Conservation (phyloP, 371 early-diverging fungal species). For the Mycotypha africana region DNA sequence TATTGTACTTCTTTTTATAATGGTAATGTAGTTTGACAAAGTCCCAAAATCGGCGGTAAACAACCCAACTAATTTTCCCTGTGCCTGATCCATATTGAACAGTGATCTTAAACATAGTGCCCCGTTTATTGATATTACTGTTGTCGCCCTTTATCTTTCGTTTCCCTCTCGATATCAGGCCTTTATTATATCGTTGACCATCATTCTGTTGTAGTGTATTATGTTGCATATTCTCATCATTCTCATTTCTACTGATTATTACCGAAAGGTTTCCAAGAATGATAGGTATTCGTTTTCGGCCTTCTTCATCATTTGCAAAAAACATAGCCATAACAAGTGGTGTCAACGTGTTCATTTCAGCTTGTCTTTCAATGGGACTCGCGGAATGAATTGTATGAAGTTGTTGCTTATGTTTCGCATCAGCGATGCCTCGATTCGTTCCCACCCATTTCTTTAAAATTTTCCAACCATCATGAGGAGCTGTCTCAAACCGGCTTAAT, state of each 20-base stretch:
- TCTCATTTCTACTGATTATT: constrained; percentile 9
- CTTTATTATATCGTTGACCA: not conserved
- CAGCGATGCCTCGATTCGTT: not conserved
- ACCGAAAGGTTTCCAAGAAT: constrained; percentile 18
- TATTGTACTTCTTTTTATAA: constrained; percentile 20
- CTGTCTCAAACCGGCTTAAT: constrained; percentile 13
- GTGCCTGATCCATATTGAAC: constrained; percentile 18
- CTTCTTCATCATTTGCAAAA: constrained; percentile 22
- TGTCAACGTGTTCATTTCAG: constrained; percentile 19
- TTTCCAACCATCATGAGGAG: constrained; percentile 15
- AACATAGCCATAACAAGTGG: constrained; percentile 16
- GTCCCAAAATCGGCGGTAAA: constrained; percentile 50
- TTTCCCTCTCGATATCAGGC: not conserved
- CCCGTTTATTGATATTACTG: constrained; percentile 4
- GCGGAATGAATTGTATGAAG: no score
- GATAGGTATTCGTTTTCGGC: constrained; percentile 21
- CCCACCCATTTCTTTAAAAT: constrained; percentile 14
- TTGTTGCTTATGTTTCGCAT: not conserved
- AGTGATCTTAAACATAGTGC: constrained; percentile 11
- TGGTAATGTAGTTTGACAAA: constrained; percentile 52
- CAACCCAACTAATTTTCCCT: constrained; percentile 32
- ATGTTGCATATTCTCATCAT: not conserved
- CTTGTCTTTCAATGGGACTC: constrained; percentile 10
- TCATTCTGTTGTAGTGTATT: not conserved
- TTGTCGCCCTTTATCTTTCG: no score